Evolutionary conservation across 1,284 basidiomycete species (phyloP).

Genomic region (Heterobasidion annosum): DNA sequence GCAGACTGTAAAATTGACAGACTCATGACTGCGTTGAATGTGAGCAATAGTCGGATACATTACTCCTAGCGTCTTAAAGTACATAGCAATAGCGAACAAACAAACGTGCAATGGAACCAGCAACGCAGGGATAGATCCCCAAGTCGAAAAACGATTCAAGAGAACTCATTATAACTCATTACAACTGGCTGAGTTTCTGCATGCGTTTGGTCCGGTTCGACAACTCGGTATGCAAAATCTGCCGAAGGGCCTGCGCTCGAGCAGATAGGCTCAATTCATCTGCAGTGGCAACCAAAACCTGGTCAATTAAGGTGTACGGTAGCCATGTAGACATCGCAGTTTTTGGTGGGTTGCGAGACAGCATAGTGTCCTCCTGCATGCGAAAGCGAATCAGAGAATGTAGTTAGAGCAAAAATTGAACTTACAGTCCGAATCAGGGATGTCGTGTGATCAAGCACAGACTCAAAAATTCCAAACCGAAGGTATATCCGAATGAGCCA

Average conservation of each 20-base stretch:
- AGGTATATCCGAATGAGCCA: slow-evolving; percentile 70
- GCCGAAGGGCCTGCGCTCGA: slow-evolving; percentile 29
- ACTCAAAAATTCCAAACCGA: slow-evolving; percentile 71
- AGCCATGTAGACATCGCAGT: slow-evolving; percentile 63
- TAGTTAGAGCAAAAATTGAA: slow-evolving; percentile 8
- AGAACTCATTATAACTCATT: not conserved
- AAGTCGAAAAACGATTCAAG: no score
- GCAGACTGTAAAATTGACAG: no score
- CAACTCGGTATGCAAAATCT: slow-evolving; percentile 47
- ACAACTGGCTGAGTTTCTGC: slow-evolving; percentile 40
- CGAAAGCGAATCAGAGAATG: slow-evolving; percentile 1
- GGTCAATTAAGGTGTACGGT: slow-evolving; percentile 82
- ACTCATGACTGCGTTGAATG: no score
- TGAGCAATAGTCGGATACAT: no score
- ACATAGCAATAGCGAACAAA: no score
- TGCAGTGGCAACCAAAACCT: slow-evolving; percentile 66
- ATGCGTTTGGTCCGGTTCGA: slow-evolving; percentile 52
- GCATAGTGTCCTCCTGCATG: slow-evolving; percentile 46
- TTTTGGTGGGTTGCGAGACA: slow-evolving; percentile 46
- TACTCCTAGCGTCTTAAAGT: no score
- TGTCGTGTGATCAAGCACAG: slow-evolving; percentile 68
- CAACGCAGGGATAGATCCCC: no score
- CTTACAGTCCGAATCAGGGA: slow-evolving; percentile 65
- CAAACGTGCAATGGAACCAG: no score
- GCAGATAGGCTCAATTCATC: slow-evolving; percentile 35